A percentile compares a stretch with the other conserved stretches of the same genome.
These are phyloP conservation scores for Phytopythium mirpurense DNA, from an alignment of 352 stramenopile species.

Conservation along the genomic window DNA sequence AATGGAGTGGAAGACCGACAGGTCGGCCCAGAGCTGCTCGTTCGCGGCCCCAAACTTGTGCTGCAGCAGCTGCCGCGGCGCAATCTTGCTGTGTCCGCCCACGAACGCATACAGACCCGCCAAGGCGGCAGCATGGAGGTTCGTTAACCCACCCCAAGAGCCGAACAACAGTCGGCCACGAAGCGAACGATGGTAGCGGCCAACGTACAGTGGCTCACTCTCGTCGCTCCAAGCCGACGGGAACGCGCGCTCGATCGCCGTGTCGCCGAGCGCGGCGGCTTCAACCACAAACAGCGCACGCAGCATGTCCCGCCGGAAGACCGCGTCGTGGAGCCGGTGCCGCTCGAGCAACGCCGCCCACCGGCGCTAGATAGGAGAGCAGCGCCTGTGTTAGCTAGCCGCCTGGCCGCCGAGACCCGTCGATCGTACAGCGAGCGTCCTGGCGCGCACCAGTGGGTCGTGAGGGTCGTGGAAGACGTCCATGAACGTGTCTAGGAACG, in stretches of 20 bases:
- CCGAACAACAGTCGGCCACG: too few relatives aligned
- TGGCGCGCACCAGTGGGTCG: constrained; percentile 45
- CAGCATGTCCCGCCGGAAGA: constrained; percentile 73
- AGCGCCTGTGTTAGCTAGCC: not conserved
- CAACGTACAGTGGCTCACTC: too few relatives aligned
- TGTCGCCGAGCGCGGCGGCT: constrained; percentile 36
- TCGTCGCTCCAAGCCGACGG: constrained; percentile 2
- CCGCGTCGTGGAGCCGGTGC: constrained; percentile 30
- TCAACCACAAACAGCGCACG: constrained; percentile 50
- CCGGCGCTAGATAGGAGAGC: constrained; percentile 18
- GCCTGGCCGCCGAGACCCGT: too few relatives aligned
- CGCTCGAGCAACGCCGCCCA: constrained; percentile 48
- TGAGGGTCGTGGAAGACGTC: constrained; percentile 42
- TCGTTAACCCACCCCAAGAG: too few relatives aligned
- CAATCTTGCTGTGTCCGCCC: constrained; percentile 10
- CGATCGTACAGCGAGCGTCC: too few relatives aligned
- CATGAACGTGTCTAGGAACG: constrained; percentile 43
- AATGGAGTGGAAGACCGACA: constrained; percentile 30
- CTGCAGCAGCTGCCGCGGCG: constrained; percentile 26
- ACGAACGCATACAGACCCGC: not conserved
- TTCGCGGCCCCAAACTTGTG: constrained; percentile 16
- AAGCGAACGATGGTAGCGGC: not conserved
- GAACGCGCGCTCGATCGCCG: constrained; percentile 49
- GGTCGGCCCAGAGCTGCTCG: constrained; percentile 23
- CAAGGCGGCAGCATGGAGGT: too few relatives aligned